phyloP scores from a whole-genome alignment of 768 basidiomycete genomes.

The Porphyrellus cyaneotinctus region DNA sequence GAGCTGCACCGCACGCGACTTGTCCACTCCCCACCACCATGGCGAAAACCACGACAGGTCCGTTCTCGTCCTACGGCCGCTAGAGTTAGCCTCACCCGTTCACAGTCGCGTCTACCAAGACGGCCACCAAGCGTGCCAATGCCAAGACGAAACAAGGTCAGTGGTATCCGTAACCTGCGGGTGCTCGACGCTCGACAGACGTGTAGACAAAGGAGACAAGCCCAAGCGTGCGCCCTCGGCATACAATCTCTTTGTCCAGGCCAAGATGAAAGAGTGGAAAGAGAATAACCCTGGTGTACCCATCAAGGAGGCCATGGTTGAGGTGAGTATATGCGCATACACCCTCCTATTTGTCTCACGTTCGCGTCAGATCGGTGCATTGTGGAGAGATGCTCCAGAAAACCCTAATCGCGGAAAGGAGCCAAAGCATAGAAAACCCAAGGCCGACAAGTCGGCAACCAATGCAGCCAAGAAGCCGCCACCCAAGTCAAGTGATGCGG shows the following conservation, averaged over 20 bases:
- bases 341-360: slow-evolving; percentile 4
- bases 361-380: slow-evolving; percentile 43
- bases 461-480: slow-evolving; percentile 16
- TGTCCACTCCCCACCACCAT: slow-evolving; percentile 31
- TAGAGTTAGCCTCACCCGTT: slow-evolving; percentile 1
- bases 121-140: slow-evolving; percentile 53
- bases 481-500: slow-evolving; percentile 21
- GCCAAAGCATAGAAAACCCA: slow-evolving; percentile 44
- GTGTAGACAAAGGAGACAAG: slow-evolving; percentile 40
- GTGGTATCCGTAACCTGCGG: slow-evolving; percentile 11
- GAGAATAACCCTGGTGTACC: slow-evolving; percentile 44
- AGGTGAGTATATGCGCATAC: slow-evolving; percentile 27
- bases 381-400: slow-evolving; percentile 59
- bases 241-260: slow-evolving; percentile 56
- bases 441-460: slow-evolving; percentile 23
- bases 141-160: slow-evolving; percentile 40
- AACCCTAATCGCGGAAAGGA: slow-evolving; percentile 62
- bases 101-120: slow-evolving; percentile 51
- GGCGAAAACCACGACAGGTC: slow-evolving; percentile 52
- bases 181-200: not conserved
- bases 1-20: not conserved
- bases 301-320: slow-evolving; percentile 53
- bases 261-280: slow-evolving; percentile 55
- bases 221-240: slow-evolving; percentile 55
- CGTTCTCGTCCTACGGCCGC: slow-evolving; percentile 3